phyloP scores from a whole-genome alignment of 2,329 filamentous ascomycete species.

The Cladosporium sp. region DNA sequence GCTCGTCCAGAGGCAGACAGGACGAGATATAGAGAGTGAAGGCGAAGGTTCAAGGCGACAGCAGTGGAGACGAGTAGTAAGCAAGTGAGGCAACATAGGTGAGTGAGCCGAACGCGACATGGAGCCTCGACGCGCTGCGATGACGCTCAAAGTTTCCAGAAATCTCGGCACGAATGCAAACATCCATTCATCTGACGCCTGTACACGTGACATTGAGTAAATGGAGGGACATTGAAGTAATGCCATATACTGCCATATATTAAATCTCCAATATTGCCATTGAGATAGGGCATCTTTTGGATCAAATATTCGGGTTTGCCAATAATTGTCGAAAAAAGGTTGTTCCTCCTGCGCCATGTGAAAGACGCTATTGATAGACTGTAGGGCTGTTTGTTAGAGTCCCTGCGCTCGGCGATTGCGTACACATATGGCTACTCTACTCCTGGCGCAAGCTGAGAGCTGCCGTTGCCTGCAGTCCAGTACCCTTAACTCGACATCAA shows the following conservation, averaged over 20 bases:
- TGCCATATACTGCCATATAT: background rate
- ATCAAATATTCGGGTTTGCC: too few species aligned
- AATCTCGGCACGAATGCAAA: background rate
- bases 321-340: background rate
- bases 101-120: background rate
- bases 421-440: background rate
- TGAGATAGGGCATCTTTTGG: background rate
- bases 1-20: background rate
- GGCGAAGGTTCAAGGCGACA: slow-evolving; percentile 1
- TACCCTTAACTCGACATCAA: background rate
- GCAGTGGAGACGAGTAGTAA: background rate
- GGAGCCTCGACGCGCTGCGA: background rate
- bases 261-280: background rate
- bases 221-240: background rate
- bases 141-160: too few species aligned
- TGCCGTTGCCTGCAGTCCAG: background rate
- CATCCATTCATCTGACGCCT: background rate
- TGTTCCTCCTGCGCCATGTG: background rate
- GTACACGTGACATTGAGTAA: background rate
- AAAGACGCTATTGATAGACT: background rate
- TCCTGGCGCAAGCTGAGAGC: slow-evolving; percentile 17
- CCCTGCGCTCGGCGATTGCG: slow-evolving; percentile 18
- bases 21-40: background rate
- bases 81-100: slow-evolving; percentile 9
- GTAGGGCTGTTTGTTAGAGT: background rate